Evolutionary conservation across 352 stramenopile genomes (phyloP), one percentile per base, ranked within the genome.

Genomic region (Globisporangium yorkense): DNA sequence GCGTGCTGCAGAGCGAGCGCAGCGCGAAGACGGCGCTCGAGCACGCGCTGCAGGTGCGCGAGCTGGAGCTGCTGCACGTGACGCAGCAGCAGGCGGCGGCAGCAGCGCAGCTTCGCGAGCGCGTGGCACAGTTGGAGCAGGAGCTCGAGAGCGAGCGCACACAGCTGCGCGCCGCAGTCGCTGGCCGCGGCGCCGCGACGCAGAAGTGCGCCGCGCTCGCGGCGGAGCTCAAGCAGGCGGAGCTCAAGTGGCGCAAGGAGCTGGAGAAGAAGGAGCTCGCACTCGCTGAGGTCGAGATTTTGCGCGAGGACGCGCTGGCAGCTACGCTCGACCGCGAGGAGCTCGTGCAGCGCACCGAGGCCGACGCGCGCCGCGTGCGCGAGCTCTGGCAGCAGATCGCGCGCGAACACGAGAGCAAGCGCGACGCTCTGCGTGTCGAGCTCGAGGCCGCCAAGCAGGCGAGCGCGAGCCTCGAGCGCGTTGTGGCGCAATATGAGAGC

Each of bases 371-470:
- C 57, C 75, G 81, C 33, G 72, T 94, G 51, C 68, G 81, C n/a
- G 77, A 88, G 56, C 63, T 94, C 20, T 92, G 81, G 80, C 75
- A 87, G 49, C 79, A 92, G 66, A 89, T 91, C 59, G 75, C 71
- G 35, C 70, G 65, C 27, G 80, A 92, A 62, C 81, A 94, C 57
- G 69, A 84, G 53, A 71, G 68, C 5, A 75, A 92, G 60, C 61
- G 80, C 10, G 68, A 77, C 45, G 57, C 62, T 5, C 56, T 87
- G 10, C 65, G 67, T 10, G 57, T 67, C 15, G 74, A 88, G 49
- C 62, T 89, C 12, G 57, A 80, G 2, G 68, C 65, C 21, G 57
- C 63, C 9, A 61, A 67, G 8, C 61, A 81, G 49, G 43, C 50
- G 4, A 71, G 60, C 12, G 58, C 67, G 0, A 57, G 62, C 44